Percentiles rank a stretch among this genome's conserved stretches.
These are phyloP conservation scores for Sanghuangporus sanghuang DNA, from an alignment of 1,284 basidiomycete species.

Conservation along the genomic window DNA sequence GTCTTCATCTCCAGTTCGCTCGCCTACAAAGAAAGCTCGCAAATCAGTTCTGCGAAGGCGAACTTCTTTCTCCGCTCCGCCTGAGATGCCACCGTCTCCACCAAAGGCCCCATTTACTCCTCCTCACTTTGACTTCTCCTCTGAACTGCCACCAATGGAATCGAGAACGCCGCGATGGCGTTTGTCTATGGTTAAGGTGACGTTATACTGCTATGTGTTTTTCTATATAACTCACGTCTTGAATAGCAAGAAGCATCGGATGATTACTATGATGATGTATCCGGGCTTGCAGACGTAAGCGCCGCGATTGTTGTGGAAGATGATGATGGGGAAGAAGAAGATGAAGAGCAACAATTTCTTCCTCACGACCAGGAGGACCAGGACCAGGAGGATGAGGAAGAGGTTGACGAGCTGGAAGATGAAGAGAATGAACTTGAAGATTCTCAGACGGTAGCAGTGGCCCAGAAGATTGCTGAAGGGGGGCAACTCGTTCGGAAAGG, in stretches of 20 bases:
- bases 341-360: conserved; percentile 4
- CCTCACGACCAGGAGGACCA: neutral
- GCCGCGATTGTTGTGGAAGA: conserved; percentile 22
- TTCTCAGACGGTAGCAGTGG: conserved; percentile 27
- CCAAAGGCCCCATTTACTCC: conserved; percentile 24
- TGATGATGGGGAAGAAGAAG: conserved; percentile 19
- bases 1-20: conserved; percentile 65
- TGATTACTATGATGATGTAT: conserved; percentile 18
- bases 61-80: conserved; percentile 69
- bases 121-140: conserved; percentile 51
- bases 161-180: neutral
- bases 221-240: neutral
- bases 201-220: no score
- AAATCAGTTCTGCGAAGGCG: conserved; percentile 42
- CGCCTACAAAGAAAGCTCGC: conserved; percentile 48
- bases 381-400: conserved; percentile 9
- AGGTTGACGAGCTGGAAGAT: conserved; percentile 15
- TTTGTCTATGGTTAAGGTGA: neutral
- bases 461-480: conserved; percentile 34
- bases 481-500: conserved; percentile 21
- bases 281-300: conserved; percentile 21
- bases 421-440: conserved; percentile 16
- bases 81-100: conserved; percentile 41
- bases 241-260: conserved; percentile 18
- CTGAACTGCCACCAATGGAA: conserved; percentile 42